Evolutionary conservation across 441 rosid species (phyloP).

Genomic region (Rhodomyrtus psidioides): DNA sequence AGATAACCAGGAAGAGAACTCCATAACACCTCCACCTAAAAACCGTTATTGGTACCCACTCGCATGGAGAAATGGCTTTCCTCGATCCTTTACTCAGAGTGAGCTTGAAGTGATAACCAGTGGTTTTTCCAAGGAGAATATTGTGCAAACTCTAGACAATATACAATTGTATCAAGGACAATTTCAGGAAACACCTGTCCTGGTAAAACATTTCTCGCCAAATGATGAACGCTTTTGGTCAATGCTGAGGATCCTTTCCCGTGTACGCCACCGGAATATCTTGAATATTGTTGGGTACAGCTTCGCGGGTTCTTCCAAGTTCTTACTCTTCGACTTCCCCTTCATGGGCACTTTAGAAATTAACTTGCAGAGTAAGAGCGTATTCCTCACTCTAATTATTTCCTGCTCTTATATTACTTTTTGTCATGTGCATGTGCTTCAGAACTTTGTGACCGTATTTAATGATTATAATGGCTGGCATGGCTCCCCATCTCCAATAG

Average conservation of each 20-base stretch:
- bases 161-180: slow-evolving; percentile 18
- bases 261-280: slow-evolving; percentile 33
- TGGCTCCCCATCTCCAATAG: neutral
- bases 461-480: neutral
- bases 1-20: slow-evolving; percentile 1
- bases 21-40: neutral
- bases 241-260: slow-evolving; percentile 27
- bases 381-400: neutral
- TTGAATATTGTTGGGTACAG: slow-evolving; percentile 38
- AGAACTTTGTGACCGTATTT: neutral
- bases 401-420: neutral
- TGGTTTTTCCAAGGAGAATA: slow-evolving; percentile 17
- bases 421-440: neutral
- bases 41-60: slow-evolving; percentile 28
- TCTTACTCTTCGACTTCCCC: slow-evolving; percentile 26
- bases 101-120: slow-evolving; percentile 33
- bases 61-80: slow-evolving; percentile 34
- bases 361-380: slow-evolving; percentile 23
- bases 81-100: slow-evolving; percentile 19
- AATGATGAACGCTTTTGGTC: slow-evolving; percentile 34
- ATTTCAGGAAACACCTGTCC: slow-evolving; percentile 22
- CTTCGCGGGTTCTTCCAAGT: slow-evolving; percentile 20
- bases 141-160: neutral
- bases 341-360: slow-evolving; percentile 21
- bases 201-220: slow-evolving; percentile 17